These are phyloP conservation scores for Blastocystis sp. DNA, from an alignment of 352 stramenopile species.

Conservation along the genomic window DNA sequence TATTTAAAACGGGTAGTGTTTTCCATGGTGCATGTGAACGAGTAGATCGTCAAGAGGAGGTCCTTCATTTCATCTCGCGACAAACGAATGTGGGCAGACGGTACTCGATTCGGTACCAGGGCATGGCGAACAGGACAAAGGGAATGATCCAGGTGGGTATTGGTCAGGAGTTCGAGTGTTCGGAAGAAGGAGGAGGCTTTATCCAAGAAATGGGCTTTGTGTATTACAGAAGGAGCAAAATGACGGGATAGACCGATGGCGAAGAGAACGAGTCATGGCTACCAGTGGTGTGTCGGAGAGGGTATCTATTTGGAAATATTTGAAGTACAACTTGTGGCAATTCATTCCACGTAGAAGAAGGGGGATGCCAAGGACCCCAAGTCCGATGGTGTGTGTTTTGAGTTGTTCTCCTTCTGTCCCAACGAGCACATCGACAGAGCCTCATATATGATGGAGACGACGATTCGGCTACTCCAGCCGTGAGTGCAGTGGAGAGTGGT, in stretches of 20 bases:
- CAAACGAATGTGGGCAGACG: neutral
- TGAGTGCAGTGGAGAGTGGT: too few species aligned
- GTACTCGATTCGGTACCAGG: slow-evolving; percentile 7
- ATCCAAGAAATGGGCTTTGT: slow-evolving; percentile 15
- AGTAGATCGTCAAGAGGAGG: slow-evolving; percentile 29
- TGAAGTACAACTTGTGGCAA: neutral
- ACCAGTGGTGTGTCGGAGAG: neutral
- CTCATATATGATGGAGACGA: neutral
- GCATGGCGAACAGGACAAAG: neutral
- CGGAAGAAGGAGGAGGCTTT: slow-evolving; percentile 18
- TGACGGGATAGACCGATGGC: slow-evolving; percentile 12
- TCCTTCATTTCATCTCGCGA: slow-evolving; percentile 16
- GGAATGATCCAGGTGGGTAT: neutral
- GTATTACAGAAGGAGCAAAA: neutral
- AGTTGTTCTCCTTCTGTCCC: neutral
- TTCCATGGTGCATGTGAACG: neutral
- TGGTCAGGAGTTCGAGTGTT: slow-evolving; percentile 7
- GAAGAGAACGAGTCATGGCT: neutral
- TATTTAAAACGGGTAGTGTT: slow-evolving; percentile 5
- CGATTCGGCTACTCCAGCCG: neutral
- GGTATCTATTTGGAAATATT: neutral
- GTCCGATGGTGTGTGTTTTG: neutral
- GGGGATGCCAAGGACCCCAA: neutral
- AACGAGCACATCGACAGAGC: neutral
- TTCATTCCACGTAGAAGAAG: neutral